Percentiles rank a stretch among this genome's conserved stretches.
Conservation (phyloP, 352 stramenopile genomes). For the Phytophthora pluvialis region DNA sequence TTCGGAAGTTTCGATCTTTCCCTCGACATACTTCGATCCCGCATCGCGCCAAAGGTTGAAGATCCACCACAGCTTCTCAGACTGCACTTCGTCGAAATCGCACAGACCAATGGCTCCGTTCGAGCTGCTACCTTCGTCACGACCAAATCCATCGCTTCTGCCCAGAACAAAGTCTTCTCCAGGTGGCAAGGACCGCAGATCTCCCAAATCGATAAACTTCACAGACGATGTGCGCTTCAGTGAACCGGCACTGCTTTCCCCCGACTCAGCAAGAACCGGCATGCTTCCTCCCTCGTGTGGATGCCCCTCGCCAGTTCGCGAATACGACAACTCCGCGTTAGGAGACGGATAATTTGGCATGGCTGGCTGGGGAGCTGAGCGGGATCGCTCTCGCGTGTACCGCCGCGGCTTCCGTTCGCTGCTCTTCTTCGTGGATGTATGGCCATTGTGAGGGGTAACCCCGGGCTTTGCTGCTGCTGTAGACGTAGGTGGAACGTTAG, state of each 20-base stretch:
- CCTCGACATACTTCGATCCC: slow-evolving; percentile 71
- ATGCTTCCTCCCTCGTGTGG: slow-evolving; percentile 28
- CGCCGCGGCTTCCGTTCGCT: slow-evolving; percentile 38
- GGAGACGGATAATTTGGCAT: slow-evolving; percentile 23
- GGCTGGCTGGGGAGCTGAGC: slow-evolving; percentile 62
- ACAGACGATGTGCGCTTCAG: slow-evolving; percentile 46
- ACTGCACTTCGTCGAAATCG: slow-evolving; percentile 86
- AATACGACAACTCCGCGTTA: slow-evolving; percentile 20
- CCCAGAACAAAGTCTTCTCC: slow-evolving; percentile 37
- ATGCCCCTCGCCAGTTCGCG: slow-evolving; percentile 16
- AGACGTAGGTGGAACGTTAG: slow-evolving; percentile 33
- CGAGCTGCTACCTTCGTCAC: slow-evolving; percentile 57
- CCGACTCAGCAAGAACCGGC: slow-evolving; percentile 25
- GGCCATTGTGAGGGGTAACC: slow-evolving; percentile 1
- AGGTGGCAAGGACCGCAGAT: slow-evolving; percentile 52
- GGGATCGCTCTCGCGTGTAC: slow-evolving; percentile 56
- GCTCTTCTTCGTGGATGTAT: slow-evolving; percentile 25
- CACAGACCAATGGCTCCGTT: slow-evolving; percentile 69
- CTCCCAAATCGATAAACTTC: slow-evolving; percentile 68
- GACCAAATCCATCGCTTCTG: slow-evolving; percentile 37
- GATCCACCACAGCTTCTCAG: slow-evolving; percentile 83
- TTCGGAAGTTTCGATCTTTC: slow-evolving; percentile 72
- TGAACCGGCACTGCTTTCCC: slow-evolving; percentile 16
- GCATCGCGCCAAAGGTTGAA: slow-evolving; percentile 76
- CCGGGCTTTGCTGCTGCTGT: slow-evolving; percentile 22